Evolutionary conservation across 1,284 basidiomycete species (phyloP), one percentile per base, ranked within the genome.

Genomic region (Pyrrhoderma lamaoense): DNA sequence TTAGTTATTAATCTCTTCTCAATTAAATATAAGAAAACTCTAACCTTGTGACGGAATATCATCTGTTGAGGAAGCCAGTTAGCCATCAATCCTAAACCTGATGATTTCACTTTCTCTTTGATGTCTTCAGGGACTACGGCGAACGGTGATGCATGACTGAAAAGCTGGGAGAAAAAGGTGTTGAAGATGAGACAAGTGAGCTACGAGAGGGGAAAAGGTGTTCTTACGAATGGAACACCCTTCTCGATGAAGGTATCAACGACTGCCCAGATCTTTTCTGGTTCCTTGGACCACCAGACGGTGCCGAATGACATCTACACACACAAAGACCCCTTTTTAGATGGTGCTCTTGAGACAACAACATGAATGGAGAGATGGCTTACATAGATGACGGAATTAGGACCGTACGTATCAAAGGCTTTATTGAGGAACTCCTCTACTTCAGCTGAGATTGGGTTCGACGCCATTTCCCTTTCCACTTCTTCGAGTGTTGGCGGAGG

Each of bases 271-370:
- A 56, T 35, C 37, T 52, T 46, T 46, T 53, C 51, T 19, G 47
- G 36, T 21, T 44, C 43, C 8, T 34, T 42, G 13, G 55, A 49
- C 55, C 55, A 56, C 23, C 22, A 56, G 8, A 38, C 38, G 16
- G 43, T 47, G 22, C 55, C 55, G 37, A 56, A 54, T 4, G 55
- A 49, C 31, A 56, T 22, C 55, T 56, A 18, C 27, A n/a, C n/a
- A n/a, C n/a, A n/a, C n/a, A n/a, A n/a, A 22, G n/a, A n/a, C n/a
- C n/a, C n/a, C n/a, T n/a, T n/a, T 14, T 7, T 5, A 18, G 19
- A 21, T 8, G n/a, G n/a, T 11, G 16, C n/a, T 2, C 14, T 9
- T 2, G 19, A 3, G 34, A 31, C 3, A 14, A 14, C 21, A 8
- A 25, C 13, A 16, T 14, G 16, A 40, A 13, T 31, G n/a, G 19